A percentile compares a stretch with the other conserved stretches of the same genome.
phyloP scores from a whole-genome alignment of 305 asterid genomes.

The Fraxinus nigra region DNA sequence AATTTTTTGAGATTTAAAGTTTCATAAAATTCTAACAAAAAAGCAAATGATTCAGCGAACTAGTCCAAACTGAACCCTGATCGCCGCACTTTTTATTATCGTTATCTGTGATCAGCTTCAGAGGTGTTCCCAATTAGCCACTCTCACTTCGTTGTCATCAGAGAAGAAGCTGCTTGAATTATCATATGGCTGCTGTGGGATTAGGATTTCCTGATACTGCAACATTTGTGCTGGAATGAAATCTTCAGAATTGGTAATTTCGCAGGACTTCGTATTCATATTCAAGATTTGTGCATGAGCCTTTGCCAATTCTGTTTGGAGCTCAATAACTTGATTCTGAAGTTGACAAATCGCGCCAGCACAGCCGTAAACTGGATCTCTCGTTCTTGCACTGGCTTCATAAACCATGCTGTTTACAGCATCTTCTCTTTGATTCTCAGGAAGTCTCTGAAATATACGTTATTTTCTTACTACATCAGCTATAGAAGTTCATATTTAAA shows the following conservation, averaged over 20 bases:
- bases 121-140: conserved; percentile 13
- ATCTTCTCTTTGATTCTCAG: conserved; percentile 55
- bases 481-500: too few species aligned
- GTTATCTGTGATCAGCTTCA: conserved; percentile 13
- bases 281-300: conserved; percentile 44
- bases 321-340: conserved; percentile 47
- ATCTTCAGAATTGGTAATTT: conserved; percentile 13
- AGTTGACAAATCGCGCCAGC: conserved; percentile 57
- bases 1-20: too few species aligned
- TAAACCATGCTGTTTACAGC: conserved; percentile 67
- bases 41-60: not conserved
- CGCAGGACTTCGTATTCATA: conserved; percentile 47
- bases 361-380: conserved; percentile 72
- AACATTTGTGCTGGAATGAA: not conserved
- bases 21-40: too few species aligned
- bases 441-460: conserved; percentile 25
- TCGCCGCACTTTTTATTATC: not conserved
- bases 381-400: conserved; percentile 58
- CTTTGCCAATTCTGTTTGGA: conserved; percentile 52
- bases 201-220: not conserved
- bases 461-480: not conserved
- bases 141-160: not conserved
- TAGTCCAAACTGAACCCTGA: not conserved
- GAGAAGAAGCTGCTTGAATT: not conserved
- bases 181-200: not conserved